Conservation (phyloP, 2,329 filamentous ascomycete genomes). For the Neopestalotiopsis rosae region DNA sequence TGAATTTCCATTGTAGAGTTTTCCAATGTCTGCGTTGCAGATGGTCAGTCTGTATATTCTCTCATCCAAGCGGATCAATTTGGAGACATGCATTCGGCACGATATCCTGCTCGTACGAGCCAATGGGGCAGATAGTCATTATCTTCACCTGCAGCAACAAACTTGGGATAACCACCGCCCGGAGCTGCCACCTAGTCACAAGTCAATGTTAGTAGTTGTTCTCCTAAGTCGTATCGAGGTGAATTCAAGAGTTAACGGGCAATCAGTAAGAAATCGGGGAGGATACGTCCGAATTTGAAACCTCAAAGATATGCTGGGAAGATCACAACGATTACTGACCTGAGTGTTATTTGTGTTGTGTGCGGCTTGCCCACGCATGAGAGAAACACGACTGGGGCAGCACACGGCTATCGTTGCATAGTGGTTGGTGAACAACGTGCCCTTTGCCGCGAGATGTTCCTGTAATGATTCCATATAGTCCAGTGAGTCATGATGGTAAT, state of each 20-base stretch:
- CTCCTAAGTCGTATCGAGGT: too few relatives aligned
- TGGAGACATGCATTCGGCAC: constrained; percentile 18
- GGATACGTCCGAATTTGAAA: too few relatives aligned
- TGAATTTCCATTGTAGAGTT: constrained; percentile 5
- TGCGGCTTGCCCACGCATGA: constrained; percentile 29
- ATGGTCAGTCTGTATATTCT: neutral
- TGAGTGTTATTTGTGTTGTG: constrained; percentile 35
- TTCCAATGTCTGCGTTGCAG: constrained; percentile 3
- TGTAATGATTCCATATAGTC: constrained; percentile 23
- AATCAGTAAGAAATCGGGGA: too few relatives aligned
- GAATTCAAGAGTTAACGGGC: too few relatives aligned
- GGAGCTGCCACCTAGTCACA: neutral
- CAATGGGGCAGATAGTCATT: constrained; percentile 23
- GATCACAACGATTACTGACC: constrained; percentile 12
- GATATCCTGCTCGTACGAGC: constrained; percentile 21
- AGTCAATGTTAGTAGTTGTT: neutral
- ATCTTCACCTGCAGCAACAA: constrained; percentile 17
- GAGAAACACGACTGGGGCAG: constrained; percentile 31
- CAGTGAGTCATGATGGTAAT: constrained; percentile 25
- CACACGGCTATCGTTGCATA: constrained; percentile 34
- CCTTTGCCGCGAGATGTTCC: constrained; percentile 27
- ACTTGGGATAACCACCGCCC: constrained; percentile 23
- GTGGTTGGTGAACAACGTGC: constrained; percentile 32
- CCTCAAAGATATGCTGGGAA: too few relatives aligned
- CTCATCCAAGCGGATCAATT: neutral